phyloP scores from a whole-genome alignment of 768 basidiomycete species.

The Lactifluus volemus region DNA sequence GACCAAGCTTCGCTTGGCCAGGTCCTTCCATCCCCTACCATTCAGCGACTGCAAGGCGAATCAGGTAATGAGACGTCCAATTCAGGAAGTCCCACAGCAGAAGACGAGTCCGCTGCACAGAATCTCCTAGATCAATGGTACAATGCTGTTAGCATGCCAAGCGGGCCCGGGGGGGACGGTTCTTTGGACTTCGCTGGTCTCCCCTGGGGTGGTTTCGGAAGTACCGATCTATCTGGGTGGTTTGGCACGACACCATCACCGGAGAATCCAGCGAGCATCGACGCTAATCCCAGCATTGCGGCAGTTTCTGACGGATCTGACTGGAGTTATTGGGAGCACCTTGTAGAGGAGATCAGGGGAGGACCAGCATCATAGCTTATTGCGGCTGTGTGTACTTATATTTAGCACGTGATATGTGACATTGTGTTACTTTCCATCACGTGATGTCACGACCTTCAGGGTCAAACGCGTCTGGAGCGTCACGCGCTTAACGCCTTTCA shows the following conservation, averaged over 20 bases:
- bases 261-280: neutral
- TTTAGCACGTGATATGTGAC: neutral
- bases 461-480: slow-evolving; percentile 1
- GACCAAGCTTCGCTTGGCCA: slow-evolving; percentile 27
- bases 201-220: slow-evolving; percentile 21
- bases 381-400: neutral
- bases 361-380: slow-evolving; percentile 7
- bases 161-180: slow-evolving; percentile 27
- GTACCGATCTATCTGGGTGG: slow-evolving; percentile 19
- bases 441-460: slow-evolving; percentile 12
- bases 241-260: slow-evolving; percentile 11
- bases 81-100: slow-evolving; percentile 56
- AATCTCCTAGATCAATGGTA: slow-evolving; percentile 79
- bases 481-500: neutral
- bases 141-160: slow-evolving; percentile 56
- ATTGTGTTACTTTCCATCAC: neutral
- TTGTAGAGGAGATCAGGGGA: slow-evolving; percentile 21
- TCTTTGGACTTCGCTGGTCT: slow-evolving; percentile 24
- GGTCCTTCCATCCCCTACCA: slow-evolving; percentile 43
- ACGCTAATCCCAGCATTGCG: neutral
- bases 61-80: slow-evolving; percentile 48
- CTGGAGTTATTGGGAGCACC: slow-evolving; percentile 20
- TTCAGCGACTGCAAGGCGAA: slow-evolving; percentile 54
- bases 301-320: slow-evolving; percentile 15
- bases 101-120: slow-evolving; percentile 71